Evolutionary conservation across 495 filamentous ascomycete species (phyloP).

Genomic region (Zalerion maritima): DNA sequence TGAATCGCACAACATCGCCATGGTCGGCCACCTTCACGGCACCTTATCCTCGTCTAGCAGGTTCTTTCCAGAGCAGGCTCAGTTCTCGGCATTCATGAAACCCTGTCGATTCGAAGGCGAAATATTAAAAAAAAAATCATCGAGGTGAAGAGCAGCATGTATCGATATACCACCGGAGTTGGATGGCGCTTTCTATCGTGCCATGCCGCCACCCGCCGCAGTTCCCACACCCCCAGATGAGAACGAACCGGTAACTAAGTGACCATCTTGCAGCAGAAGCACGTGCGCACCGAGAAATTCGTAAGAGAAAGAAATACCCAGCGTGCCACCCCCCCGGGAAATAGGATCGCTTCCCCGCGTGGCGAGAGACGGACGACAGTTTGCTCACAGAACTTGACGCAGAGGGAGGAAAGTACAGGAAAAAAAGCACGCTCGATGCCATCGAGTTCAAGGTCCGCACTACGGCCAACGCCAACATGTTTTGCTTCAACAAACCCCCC

Average conservation of each 20-base stretch:
- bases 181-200: slow-evolving; percentile 18
- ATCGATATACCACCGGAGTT: slow-evolving; percentile 19
- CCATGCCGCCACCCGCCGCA: slow-evolving; percentile 19
- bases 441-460: slow-evolving; percentile 11
- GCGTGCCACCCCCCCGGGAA: too few species aligned
- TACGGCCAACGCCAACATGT: slow-evolving; percentile 22
- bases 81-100: slow-evolving; percentile 3
- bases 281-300: slow-evolving; percentile 21
- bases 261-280: slow-evolving; percentile 16
- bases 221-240: slow-evolving; percentile 10
- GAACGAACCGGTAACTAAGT: slow-evolving; percentile 3
- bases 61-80: slow-evolving; percentile 1
- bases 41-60: too few species aligned
- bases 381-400: too few species aligned
- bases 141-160: slow-evolving; percentile 2
- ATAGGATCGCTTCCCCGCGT: too few species aligned
- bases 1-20: too few species aligned
- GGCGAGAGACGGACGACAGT: too few species aligned
- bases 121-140: slow-evolving; percentile 5
- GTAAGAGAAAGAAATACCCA: slow-evolving; percentile 10
- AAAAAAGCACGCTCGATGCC: slow-evolving; percentile 20
- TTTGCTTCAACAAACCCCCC: slow-evolving; percentile 14
- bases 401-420: slow-evolving; percentile 19
- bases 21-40: too few species aligned
- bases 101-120: slow-evolving; percentile 9